Evolutionary conservation across 2,329 filamentous ascomycete genomes (phyloP).

Genomic region (Paramyrothecium roridum): DNA sequence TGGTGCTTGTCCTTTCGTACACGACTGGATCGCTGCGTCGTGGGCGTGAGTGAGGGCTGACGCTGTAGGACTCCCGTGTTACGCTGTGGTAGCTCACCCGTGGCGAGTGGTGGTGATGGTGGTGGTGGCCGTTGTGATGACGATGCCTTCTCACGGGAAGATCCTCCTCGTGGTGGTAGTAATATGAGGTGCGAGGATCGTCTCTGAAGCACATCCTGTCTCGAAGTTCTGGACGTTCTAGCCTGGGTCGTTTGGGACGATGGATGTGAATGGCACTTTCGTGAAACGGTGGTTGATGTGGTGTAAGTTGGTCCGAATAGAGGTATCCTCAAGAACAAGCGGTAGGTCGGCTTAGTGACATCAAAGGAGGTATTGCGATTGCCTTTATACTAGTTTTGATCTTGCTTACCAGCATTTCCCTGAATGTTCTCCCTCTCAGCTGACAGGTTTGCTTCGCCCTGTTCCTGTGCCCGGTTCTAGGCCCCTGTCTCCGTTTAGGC

Average conservation of each 20-base stretch:
- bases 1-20: constrained; percentile 35
- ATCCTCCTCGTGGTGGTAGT: constrained; percentile 56
- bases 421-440: not conserved
- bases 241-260: too few species aligned
- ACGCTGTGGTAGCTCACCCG: constrained; percentile 40
- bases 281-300: too few species aligned
- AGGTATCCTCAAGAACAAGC: too few species aligned
- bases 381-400: not conserved
- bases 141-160: constrained; percentile 40
- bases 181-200: constrained; percentile 36
- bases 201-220: constrained; percentile 48
- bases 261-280: too few species aligned
- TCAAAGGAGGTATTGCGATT: not conserved
- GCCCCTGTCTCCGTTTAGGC: not conserved
- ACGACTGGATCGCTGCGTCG: constrained; percentile 34
- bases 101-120: constrained; percentile 31
- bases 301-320: too few species aligned
- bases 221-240: not conserved
- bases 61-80: constrained; percentile 30
- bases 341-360: not conserved
- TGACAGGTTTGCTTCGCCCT: not conserved
- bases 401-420: not conserved
- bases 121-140: constrained; percentile 30
- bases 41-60: constrained; percentile 33
- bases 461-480: constrained; percentile 1